Percentiles rank a stretch among this genome's conserved stretches.
phyloP scores from a whole-genome alignment of 805 yeast genomes.

The Wickerhamomyces hampshirensis region DNA sequence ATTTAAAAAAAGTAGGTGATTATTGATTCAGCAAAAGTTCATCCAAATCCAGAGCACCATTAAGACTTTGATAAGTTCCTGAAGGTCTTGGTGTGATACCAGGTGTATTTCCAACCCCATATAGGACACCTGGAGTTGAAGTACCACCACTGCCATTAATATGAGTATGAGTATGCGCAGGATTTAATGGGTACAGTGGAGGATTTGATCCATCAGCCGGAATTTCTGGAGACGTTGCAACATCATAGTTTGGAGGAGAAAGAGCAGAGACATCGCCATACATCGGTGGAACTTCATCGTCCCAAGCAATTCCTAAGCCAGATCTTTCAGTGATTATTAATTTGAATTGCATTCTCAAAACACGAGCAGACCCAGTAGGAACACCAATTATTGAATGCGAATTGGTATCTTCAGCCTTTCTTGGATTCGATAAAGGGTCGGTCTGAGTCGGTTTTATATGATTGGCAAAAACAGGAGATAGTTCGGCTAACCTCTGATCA shows the following conservation, averaged over 20 bases:
- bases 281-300: conserved; percentile 97
- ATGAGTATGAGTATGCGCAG: conserved; percentile 24
- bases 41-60: conserved; percentile 22
- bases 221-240: conserved; percentile 18
- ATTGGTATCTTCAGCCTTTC: conserved; percentile 3
- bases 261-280: conserved; percentile 79
- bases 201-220: conserved; percentile 16
- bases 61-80: conserved; percentile 19
- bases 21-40: conserved; percentile 15
- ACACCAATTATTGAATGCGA: conserved; percentile 42
- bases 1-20: not conserved
- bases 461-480: conserved; percentile 39
- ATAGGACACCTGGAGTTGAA: conserved; percentile 32
- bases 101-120: conserved; percentile 43
- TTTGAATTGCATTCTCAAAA: conserved; percentile 90
- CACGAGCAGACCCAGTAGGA: conserved; percentile 94
- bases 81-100: conserved; percentile 26
- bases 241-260: conserved; percentile 79
- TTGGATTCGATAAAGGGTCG: conserved; percentile 19
- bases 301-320: conserved; percentile 97
- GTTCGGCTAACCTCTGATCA: conserved; percentile 38
- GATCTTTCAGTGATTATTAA: conserved; percentile 81
- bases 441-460: conserved; percentile 22
- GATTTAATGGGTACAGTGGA: conserved; percentile 25
- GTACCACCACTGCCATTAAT: conserved; percentile 19